Conservation (phyloP, 2,329 filamentous ascomycete genomes). For the Aspergillus intermedius region DNA sequence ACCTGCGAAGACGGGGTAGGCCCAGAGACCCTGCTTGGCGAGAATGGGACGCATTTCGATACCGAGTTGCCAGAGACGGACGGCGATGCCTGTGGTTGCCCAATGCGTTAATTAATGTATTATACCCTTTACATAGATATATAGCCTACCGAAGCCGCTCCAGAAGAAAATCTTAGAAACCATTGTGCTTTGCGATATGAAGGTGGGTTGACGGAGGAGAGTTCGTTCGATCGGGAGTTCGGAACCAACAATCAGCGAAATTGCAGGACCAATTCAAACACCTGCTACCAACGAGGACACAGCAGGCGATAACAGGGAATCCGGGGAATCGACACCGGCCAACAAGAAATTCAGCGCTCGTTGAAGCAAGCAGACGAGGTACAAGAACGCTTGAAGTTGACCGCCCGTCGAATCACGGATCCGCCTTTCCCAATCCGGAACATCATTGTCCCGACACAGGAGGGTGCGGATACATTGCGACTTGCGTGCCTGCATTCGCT, state of each 20-base stretch:
- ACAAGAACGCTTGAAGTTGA: constrained; percentile 12
- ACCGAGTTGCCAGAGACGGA: constrained; percentile 92
- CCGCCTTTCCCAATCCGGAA: constrained; percentile 28
- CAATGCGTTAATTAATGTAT: not conserved
- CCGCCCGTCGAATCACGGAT: constrained; percentile 27
- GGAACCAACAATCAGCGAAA: not conserved
- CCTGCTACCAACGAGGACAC: not conserved
- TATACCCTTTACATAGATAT: not conserved
- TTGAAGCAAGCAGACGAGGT: constrained; percentile 18
- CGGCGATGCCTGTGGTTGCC: constrained; percentile 64
- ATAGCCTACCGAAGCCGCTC: constrained; percentile 72
- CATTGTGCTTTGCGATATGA: constrained; percentile 26
- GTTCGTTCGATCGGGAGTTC: not conserved
- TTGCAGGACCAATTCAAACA: not conserved
- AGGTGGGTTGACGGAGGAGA: constrained; percentile 12
- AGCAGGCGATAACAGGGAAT: not conserved
- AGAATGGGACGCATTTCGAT: constrained; percentile 98
- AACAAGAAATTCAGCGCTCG: constrained; percentile 14
- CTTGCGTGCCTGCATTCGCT: not conserved
- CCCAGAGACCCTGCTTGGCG: constrained; percentile 76
- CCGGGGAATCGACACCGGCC: constrained; percentile 4
- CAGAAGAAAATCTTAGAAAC: constrained; percentile 49
- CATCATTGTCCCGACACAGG: constrained; percentile 8
- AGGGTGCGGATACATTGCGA: constrained; percentile 2
- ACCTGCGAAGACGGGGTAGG: constrained; percentile 80